Evolutionary conservation across 1,284 basidiomycete genomes (phyloP).

Genomic region (Anthracocystis setariae): DNA sequence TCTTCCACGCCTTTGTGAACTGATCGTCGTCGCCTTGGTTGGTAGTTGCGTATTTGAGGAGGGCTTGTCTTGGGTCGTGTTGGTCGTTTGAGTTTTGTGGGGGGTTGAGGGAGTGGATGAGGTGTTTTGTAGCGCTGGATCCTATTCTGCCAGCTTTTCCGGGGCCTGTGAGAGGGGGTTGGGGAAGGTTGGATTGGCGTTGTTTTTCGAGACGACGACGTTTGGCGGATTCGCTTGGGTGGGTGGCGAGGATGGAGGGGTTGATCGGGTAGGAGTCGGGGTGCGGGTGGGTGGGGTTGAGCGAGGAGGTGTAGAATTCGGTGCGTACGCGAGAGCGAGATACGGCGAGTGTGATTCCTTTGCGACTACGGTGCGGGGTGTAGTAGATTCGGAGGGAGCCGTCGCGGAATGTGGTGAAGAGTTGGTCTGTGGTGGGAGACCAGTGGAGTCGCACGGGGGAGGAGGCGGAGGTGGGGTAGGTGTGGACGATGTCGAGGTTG

Average conservation of each 20-base stretch:
- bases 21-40: constrained; percentile 66
- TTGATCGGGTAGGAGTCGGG: constrained; percentile 15
- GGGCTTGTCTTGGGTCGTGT: constrained; percentile 86
- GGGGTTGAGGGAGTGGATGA: constrained; percentile 86
- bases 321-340: constrained; percentile 61
- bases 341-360: constrained; percentile 88
- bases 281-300: too few relatives aligned
- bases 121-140: constrained; percentile 90
- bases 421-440: constrained; percentile 56
- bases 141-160: constrained; percentile 93
- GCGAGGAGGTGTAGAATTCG: constrained; percentile 8
- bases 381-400: constrained; percentile 89
- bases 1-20: constrained; percentile 80
- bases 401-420: constrained; percentile 51
- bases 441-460: constrained; percentile 45
- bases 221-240: constrained; percentile 69
- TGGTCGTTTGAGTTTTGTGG: constrained; percentile 36
- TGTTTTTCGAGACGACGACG: constrained; percentile 89
- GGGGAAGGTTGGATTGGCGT: constrained; percentile 74
- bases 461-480: constrained; percentile 1
- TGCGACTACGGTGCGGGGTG: constrained; percentile 83
- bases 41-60: constrained; percentile 87
- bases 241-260: neutral
- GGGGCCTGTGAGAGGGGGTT: constrained; percentile 81
- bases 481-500: constrained; percentile 17